phyloP scores from a whole-genome alignment of 2,329 filamentous ascomycete genomes.

The Pseudopithomyces chartarum region DNA sequence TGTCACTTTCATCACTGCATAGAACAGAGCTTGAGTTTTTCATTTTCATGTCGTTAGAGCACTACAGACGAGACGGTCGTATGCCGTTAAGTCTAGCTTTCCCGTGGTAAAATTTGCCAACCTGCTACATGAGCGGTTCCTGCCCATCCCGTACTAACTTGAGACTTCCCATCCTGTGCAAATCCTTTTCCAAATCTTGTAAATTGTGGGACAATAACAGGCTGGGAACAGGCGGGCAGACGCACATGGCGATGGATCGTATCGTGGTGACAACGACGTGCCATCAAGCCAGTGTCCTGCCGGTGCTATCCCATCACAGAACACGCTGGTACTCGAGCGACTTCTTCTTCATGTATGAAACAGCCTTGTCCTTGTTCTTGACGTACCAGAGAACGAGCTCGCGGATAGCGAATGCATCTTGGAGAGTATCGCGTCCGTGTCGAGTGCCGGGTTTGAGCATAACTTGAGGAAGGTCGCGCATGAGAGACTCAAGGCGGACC shows the following conservation, averaged over 20 bases:
- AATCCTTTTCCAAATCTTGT: background rate
- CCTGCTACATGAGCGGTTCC: background rate
- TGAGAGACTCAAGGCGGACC: conserved; percentile 36
- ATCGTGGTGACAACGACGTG: background rate
- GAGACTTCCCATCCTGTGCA: background rate
- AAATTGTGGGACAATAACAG: background rate
- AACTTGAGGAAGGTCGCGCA: conserved; percentile 21
- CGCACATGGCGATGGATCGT: background rate
- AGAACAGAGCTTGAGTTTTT: no score
- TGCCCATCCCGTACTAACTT: background rate
- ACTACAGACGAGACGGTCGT: background rate
- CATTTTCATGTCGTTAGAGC: no score
- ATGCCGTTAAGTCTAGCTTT: background rate
- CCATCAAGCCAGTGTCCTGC: background rate
- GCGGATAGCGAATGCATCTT: conserved; percentile 56
- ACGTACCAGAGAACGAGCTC: conserved; percentile 56
- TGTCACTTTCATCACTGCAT: no score
- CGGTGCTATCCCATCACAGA: background rate
- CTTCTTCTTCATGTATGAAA: conserved; percentile 42
- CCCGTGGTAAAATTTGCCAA: background rate
- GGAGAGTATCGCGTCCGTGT: conserved; percentile 54
- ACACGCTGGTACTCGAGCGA: conserved; percentile 30
- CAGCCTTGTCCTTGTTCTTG: conserved; percentile 45
- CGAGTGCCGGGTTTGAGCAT: conserved; percentile 18
- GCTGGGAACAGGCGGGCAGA: background rate